Conservation (phyloP, 352 stramenopile species). For the Blastocystis sp. region DNA sequence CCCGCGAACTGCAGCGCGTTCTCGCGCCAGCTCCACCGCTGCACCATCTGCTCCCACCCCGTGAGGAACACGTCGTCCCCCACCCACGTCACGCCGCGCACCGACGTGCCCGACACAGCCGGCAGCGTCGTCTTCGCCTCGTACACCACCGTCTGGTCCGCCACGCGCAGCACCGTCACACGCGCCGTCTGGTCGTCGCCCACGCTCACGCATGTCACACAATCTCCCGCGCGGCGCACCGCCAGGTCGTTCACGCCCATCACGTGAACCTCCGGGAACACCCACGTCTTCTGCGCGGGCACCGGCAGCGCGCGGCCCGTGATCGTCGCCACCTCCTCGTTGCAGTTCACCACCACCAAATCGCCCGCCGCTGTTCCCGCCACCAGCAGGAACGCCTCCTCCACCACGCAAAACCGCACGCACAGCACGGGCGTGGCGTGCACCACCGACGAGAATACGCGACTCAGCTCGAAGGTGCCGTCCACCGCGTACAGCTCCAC, state of each 20-base stretch:
- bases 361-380: constrained; percentile 41
- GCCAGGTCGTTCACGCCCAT: constrained; percentile 49
- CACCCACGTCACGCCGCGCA: not conserved
- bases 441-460: not conserved
- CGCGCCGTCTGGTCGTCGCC: constrained; percentile 48
- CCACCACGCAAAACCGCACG: not conserved
- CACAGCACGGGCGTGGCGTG: constrained; percentile 41
- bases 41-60: constrained; percentile 39
- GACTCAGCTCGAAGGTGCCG: not conserved
- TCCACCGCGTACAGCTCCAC: not conserved
- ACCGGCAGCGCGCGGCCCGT: not conserved
- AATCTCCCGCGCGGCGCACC: not conserved
- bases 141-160: not conserved
- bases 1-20: not conserved
- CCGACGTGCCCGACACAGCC: constrained; percentile 26
- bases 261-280: constrained; percentile 1
- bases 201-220: constrained; percentile 26
- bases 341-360: constrained; percentile 1
- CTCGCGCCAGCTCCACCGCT: not conserved
- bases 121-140: not conserved
- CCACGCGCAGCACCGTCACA: not conserved
- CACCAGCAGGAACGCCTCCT: not conserved
- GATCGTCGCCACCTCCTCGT: not conserved
- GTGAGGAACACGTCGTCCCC: constrained; percentile 9
- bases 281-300: not conserved